These are phyloP conservation scores for Phytophthora cajani DNA, from an alignment of 352 stramenopile species.

Conservation along the genomic window DNA sequence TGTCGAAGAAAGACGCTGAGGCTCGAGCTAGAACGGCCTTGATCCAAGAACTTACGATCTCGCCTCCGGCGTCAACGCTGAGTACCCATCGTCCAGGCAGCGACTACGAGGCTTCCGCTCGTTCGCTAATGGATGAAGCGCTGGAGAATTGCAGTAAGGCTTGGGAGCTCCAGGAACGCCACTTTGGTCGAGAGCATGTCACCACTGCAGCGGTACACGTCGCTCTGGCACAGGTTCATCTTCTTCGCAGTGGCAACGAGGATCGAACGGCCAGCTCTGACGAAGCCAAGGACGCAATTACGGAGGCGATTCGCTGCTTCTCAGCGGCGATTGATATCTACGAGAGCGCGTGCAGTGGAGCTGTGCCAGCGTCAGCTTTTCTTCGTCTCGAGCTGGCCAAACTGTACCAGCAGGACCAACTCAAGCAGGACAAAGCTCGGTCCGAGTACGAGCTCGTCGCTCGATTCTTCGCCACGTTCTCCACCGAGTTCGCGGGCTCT, in stretches of 20 bases:
- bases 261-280: background rate
- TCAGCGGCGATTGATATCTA: conserved; percentile 58
- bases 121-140: conserved; percentile 60
- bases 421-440: conserved; percentile 20
- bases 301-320: conserved; percentile 56
- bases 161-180: conserved; percentile 63
- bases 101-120: conserved; percentile 28
- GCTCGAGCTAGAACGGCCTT: conserved; percentile 40
- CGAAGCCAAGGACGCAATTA: conserved; percentile 36
- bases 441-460: conserved; percentile 45
- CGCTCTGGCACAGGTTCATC: conserved; percentile 62
- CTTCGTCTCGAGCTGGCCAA: conserved; percentile 71
- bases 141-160: conserved; percentile 73
- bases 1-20: conserved; percentile 69
- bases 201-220: conserved; percentile 60
- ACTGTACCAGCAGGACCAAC: conserved; percentile 46
- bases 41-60: conserved; percentile 46
- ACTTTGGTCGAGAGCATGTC: conserved; percentile 58
- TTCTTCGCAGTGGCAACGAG: conserved; percentile 29
- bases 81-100: conserved; percentile 8
- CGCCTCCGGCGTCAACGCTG: conserved; percentile 22
- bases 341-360: conserved; percentile 59
- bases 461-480: conserved; percentile 69
- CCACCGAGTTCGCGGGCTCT: conserved; percentile 54
- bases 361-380: conserved; percentile 61